A percentile compares a stretch with the other conserved stretches of the same genome.
Conservation (phyloP, 345 rosid species). For the Populus pruinosa region DNA sequence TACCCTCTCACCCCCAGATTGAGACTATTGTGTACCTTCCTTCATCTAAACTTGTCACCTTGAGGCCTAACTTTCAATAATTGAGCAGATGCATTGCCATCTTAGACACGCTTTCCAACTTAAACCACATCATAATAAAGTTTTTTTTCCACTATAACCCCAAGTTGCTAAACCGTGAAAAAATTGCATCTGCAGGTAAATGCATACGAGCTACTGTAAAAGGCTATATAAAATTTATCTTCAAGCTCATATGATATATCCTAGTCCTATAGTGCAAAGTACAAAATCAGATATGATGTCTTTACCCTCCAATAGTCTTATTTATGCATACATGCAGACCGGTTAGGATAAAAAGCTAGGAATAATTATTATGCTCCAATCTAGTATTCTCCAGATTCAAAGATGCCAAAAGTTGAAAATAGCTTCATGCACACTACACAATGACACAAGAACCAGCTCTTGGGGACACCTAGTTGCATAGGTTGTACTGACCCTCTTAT, state of each 20-base stretch:
- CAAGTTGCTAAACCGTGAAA: not conserved
- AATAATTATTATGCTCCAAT: not conserved
- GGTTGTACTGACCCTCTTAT: constrained; percentile 43
- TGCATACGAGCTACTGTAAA: not conserved
- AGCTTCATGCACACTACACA: not conserved
- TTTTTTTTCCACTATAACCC: not conserved
- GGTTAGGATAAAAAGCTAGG: not conserved
- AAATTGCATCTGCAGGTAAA: not conserved
- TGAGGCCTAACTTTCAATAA: not conserved
- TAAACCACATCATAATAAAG: not conserved
- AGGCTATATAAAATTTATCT: not conserved
- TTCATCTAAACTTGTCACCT: not conserved
- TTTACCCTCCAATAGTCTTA: not conserved
- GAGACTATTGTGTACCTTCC: not conserved
- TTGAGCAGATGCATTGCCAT: not conserved
- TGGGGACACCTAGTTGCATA: not conserved
- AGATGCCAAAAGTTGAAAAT: not conserved
- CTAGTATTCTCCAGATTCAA: not conserved
- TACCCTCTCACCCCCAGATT: not conserved
- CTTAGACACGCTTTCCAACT: not conserved
- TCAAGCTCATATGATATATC: not conserved
- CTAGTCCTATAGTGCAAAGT: not conserved
- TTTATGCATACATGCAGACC: not conserved
- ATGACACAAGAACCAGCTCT: not conserved
- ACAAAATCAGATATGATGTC: not conserved